Evolutionary conservation across 345 rosid genomes (phyloP), one percentile per base, ranked within the genome.

Genomic region (Heritiera fomes): DNA sequence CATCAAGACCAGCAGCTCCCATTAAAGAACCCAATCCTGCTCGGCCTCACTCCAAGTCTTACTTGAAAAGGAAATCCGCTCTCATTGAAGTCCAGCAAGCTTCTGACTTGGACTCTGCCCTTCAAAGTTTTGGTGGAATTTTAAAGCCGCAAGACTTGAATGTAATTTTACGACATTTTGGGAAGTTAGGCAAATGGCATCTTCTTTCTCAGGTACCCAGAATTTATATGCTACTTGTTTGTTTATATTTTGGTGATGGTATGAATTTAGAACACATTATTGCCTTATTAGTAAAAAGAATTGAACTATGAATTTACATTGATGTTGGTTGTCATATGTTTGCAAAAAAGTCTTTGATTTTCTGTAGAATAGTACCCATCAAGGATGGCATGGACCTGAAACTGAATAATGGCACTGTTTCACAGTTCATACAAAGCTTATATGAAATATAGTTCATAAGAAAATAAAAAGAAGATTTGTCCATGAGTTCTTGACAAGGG

Each of bases 61-160:
- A 89, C 85, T 75, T 86, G 43, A 82, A 81, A 45, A 90, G 98
- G 76, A 88, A 93, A 88, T 83, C 91, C 56, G 97, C 97, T 68
- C 84, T 93, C 67, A 77, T 80, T 55, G 86, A 91, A 78, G 84
- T 95, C 30, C 89, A 89, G 68, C 80, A 80, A n/a, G 90, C 97
- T 67, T 38, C 90, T 1, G 90, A 89, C 80, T 86, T 91, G 70
- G 70, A 75, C 69, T 85, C 89, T 17, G 86, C 95, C 62, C 93
- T 95, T 46, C 79, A 87, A 23, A 89, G 93, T 94, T 64, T 88
- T 2, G 91, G 85, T 43, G 86, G 81, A 41, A 67, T 79, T 80
- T 74, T 95, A 84, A 92, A 90, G 87, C 97, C 90, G 43, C 98
- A 90, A 85, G 99, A 93, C 79, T 82, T 92, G 84, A 93, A 95